Conservation (phyloP, 495 filamentous ascomycete genomes). For the Penicillium soppii region DNA sequence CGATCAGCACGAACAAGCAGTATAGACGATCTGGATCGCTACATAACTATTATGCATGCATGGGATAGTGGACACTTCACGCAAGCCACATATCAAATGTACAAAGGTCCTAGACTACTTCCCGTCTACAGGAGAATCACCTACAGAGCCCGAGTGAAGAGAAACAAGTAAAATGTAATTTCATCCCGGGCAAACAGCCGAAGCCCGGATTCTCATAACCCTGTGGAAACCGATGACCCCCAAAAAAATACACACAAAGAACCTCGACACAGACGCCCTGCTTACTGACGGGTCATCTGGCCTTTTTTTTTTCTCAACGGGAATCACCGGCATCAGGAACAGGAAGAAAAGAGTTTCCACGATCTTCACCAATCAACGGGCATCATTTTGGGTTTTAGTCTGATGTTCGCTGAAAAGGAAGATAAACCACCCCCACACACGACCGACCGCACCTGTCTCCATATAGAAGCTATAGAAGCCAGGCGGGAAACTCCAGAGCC, state of each 20-base stretch:
- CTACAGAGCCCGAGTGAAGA: slow-evolving; percentile 17
- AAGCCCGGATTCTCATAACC: slow-evolving; percentile 33
- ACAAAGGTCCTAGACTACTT: neutral
- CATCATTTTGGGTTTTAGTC: slow-evolving; percentile 15
- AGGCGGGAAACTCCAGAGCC: slow-evolving; percentile 21
- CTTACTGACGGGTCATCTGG: slow-evolving; percentile 29
- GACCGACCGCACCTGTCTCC: slow-evolving; percentile 22
- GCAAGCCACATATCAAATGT: no score
- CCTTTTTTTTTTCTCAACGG: slow-evolving; percentile 10
- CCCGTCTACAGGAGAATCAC: neutral
- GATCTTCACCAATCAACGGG: slow-evolving; percentile 12
- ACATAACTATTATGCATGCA: no score
- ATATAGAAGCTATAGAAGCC: slow-evolving; percentile 10
- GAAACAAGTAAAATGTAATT: slow-evolving; percentile 30
- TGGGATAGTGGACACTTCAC: no score
- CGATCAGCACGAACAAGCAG: no score
- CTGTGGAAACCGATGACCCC: slow-evolving; percentile 23
- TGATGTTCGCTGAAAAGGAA: slow-evolving; percentile 14
- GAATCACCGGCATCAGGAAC: slow-evolving; percentile 16
- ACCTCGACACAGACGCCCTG: slow-evolving; percentile 28
- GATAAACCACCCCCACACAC: slow-evolving; percentile 14
- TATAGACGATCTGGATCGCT: no score
- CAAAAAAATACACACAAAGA: slow-evolving; percentile 22
- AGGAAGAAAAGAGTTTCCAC: slow-evolving; percentile 13
- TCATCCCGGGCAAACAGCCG: slow-evolving; percentile 29